phyloP scores from a whole-genome alignment of 108 stramenopile genomes.

The Fragilaria radians region DNA sequence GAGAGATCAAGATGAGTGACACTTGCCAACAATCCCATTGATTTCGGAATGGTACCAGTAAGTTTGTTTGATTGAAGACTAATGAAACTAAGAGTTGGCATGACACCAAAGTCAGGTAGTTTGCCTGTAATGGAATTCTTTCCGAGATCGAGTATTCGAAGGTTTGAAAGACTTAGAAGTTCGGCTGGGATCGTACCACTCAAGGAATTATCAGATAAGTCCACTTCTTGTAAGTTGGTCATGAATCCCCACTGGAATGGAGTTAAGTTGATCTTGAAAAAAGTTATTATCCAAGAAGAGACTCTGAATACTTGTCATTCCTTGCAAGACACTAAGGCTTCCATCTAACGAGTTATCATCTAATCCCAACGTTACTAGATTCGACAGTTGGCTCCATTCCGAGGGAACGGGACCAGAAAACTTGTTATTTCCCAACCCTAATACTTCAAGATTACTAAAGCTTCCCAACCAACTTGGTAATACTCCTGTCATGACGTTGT shows the following conservation, averaged over 20 bases:
- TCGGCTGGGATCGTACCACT: background rate
- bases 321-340: background rate
- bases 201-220: background rate
- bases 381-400: background rate
- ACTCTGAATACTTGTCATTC: background rate
- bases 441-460: background rate
- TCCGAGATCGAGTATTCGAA: background rate
- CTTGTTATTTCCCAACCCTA: background rate
- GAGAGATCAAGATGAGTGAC: slow-evolving; percentile 31
- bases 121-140: background rate
- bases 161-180: background rate
- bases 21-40: background rate
- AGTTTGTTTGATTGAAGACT: background rate
- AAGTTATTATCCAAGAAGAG: background rate
- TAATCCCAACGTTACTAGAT: background rate
- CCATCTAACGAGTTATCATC: background rate
- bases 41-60: background rate
- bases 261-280: background rate
- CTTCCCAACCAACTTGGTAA: background rate
- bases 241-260: background rate
- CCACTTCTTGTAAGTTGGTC: background rate
- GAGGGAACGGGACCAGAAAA: background rate
- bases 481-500: background rate
- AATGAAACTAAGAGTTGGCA: background rate
- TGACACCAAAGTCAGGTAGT: background rate